A percentile compares a stretch with the other conserved stretches of the same genome.
These are phyloP conservation scores for Dalbergia oliveri DNA, from an alignment of 306 rosid genomes.

Conservation along the genomic window DNA sequence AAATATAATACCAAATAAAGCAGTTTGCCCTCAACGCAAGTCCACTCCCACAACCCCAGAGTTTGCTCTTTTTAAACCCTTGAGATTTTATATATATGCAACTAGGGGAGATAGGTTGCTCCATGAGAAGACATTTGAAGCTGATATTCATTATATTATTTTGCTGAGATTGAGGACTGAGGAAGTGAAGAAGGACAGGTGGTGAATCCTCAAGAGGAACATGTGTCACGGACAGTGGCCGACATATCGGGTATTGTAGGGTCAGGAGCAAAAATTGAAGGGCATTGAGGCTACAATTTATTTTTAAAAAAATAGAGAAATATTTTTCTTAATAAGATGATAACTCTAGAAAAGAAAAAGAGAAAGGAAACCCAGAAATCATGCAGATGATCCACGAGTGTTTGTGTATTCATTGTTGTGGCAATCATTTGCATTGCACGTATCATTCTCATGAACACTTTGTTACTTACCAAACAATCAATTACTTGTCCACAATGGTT, in stretches of 20 bases:
- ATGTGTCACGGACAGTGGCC: constrained; percentile 36
- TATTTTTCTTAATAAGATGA: not conserved
- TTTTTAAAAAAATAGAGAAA: not conserved
- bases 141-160: constrained; percentile 15
- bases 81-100: not conserved
- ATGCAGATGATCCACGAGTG: constrained; percentile 50
- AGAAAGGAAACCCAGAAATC: constrained; percentile 35
- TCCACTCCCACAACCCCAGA: constrained; percentile 23
- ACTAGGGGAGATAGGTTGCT: constrained; percentile 27
- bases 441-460: constrained; percentile 34
- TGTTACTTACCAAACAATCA: constrained; percentile 27
- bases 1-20: constrained; percentile 36
- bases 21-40: constrained; percentile 8
- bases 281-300: not conserved
- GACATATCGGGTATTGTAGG: constrained; percentile 36
- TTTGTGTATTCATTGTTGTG: constrained; percentile 38
- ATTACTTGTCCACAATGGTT: constrained; percentile 28
- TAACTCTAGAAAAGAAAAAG: not conserved
- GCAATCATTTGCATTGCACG: constrained; percentile 47
- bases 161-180: constrained; percentile 12
- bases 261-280: constrained; percentile 10
- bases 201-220: not conserved
- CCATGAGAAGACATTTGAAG: constrained; percentile 25
- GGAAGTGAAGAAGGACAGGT: constrained; percentile 15
- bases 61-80: not conserved